Evolutionary conservation across 2,329 filamentous ascomycete genomes (phyloP), one percentile per base, ranked within the genome.

Genomic region (Fusarium protoensiforme): DNA sequence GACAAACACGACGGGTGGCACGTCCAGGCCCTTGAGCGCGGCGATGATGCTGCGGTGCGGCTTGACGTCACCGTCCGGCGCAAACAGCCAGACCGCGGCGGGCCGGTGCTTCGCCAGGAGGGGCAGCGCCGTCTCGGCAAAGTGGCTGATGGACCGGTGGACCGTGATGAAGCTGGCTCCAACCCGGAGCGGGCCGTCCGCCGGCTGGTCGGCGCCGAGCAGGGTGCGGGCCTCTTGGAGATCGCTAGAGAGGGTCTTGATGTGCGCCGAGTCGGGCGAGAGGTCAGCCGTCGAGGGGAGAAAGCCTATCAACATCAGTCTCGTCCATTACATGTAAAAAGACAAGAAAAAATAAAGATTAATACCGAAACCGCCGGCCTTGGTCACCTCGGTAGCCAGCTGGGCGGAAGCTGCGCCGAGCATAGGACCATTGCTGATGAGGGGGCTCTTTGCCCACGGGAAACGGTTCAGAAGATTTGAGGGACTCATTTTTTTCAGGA

Each of bases 41-140:
- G 75, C 68, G 38, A 87, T 80, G 48, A 87, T 82, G 59, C 64
- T 75, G 8, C 65, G 72, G 61, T 84, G 81, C 13, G 83, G 82
- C 18, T 83, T 81, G 22, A 83, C 78, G 18, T 84, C 78, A 7
- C 83, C 82, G 35, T 83, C 81, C 2, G 90, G 90, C 4, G 91
- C 91, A 76, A 93, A 93, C 54, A 93, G 85, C 92, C 92, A 93
- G 10, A 91, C 84, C 0, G 90, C 91, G 3, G 86, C 87, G 2
- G 91, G 90, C 0, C 80, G 81, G 78, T 90, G 87, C 68, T 84
- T 81, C 27, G 78, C 77, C 20, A 93, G 82, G 14, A 92, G 72
- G 1, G 87, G 86, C 3, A 90, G 78, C 2, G 84, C 83, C n/a
- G 83, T 85, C 64, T 80, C 68, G 29, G 74, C 67, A 72, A 88